phyloP scores from a whole-genome alignment of 1,139 yeast genomes.

The Candida gigantensis region DNA sequence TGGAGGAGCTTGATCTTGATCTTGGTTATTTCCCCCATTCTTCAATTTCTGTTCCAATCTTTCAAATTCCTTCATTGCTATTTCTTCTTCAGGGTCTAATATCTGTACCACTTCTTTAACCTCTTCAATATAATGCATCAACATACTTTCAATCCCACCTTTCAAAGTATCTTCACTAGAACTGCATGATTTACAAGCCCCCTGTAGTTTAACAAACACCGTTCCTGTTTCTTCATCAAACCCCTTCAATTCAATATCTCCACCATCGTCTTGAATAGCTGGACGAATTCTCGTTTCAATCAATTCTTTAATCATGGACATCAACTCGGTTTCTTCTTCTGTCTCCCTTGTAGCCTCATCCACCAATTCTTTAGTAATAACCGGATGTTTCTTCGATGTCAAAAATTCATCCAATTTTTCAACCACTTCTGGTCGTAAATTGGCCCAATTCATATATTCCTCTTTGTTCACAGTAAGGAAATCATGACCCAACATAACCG shows the following conservation, averaged over 20 bases:
- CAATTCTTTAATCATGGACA: conserved; percentile 59
- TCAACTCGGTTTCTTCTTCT: conserved; percentile 52
- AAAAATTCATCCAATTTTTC: conserved; percentile 42
- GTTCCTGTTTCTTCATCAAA: conserved; percentile 69
- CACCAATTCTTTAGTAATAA: conserved; percentile 49
- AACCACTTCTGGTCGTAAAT: conserved; percentile 46
- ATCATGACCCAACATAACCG: conserved; percentile 82
- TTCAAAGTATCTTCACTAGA: conserved; percentile 76
- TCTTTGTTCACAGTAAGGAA: conserved; percentile 50
- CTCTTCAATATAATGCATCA: conserved; percentile 82
- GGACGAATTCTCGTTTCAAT: conserved; percentile 65
- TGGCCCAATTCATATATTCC: conserved; percentile 50
- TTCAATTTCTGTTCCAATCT: conserved; percentile 53
- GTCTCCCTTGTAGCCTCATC: conserved; percentile 36
- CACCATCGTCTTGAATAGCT: conserved; percentile 79
- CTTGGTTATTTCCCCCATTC: conserved; percentile 12
- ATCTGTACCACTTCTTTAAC: conserved; percentile 75
- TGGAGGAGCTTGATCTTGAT: conserved; percentile 32
- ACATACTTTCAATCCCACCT: conserved; percentile 81
- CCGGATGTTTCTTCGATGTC: conserved; percentile 43
- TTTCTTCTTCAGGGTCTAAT: conserved; percentile 47
- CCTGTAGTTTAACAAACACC: conserved; percentile 73
- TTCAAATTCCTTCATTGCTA: conserved; percentile 69
- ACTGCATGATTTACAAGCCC: conserved; percentile 83
- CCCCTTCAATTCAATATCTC: conserved; percentile 71